Conservation (phyloP, 148 eudicot species). For the Heliosperma pusillum region DNA sequence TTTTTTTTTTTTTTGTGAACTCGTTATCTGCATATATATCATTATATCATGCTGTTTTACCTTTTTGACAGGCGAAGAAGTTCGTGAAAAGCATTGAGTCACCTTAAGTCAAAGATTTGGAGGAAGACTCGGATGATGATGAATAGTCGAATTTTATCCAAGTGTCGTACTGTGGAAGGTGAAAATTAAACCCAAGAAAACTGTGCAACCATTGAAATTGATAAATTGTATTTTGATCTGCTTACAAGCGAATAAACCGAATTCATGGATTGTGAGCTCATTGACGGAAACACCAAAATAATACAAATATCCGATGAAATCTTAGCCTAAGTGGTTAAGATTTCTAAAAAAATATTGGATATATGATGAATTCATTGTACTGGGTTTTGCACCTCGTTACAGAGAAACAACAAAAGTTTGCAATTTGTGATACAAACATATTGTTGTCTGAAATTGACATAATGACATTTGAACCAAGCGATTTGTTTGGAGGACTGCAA, state of each 20-base stretch:
- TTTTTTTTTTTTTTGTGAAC: too few relatives aligned
- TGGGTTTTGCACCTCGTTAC: too few relatives aligned
- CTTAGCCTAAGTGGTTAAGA: not conserved
- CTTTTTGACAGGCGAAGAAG: slow-evolving; percentile 67
- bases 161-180: not conserved
- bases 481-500: too few relatives aligned
- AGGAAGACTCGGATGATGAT: not conserved
- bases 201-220: not conserved
- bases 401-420: too few relatives aligned
- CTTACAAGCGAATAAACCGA: not conserved
- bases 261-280: not conserved
- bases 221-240: not conserved
- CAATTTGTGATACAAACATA: too few relatives aligned
- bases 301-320: not conserved
- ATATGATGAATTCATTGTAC: too few relatives aligned
- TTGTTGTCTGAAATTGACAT: too few relatives aligned
- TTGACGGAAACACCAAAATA: not conserved
- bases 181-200: not conserved
- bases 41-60: slow-evolving; percentile 6
- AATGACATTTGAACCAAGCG: too few relatives aligned
- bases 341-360: too few relatives aligned
- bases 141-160: not conserved
- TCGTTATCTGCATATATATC: not conserved
- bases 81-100: slow-evolving; percentile 59
- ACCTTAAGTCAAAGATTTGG: slow-evolving; percentile 26